Evolutionary conservation across 2,329 filamentous ascomycete genomes (phyloP), one percentile per base, ranked within the genome.

Genomic region (Hysterium pulicare): DNA sequence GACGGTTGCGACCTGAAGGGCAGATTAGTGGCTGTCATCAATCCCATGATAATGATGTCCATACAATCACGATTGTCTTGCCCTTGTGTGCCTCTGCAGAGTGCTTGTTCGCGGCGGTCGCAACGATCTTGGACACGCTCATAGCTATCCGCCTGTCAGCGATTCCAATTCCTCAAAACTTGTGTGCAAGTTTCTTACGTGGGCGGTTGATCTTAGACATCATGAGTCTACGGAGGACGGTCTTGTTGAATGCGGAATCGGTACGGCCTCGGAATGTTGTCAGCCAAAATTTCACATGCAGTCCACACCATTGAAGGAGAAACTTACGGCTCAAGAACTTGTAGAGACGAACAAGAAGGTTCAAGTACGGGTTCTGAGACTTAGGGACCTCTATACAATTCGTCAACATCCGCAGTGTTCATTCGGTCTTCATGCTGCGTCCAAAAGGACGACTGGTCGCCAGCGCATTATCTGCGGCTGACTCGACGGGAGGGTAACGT

Each of bases 211-310:
- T 95, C 76, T 90, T 89, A 73, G 90, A 95, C 88, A 93, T 95
- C 71, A 95, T 95, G 51, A 98, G 86, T 68, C 93, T 88, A 73
- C 91, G 90, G 67, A 98, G 87, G 70, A 98, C 83, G 67, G 93
- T 87, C 82, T 95, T 94, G 87, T 98, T 98, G 87, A 98, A 98
- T 77, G 82, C 82, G 57, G 89, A 82, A 74, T 97, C 93, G 71
- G 93, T 98, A 71, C 93, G 90, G 77, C 90, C 88, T 94, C 63
- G 28, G 16, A 20, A 21, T 41, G 33, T 43, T 41, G 55, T 65
- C 50, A 64, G 62, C 59, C 40, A 44, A 46, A 42, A 40, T 21
- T 38, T 38, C n/a, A 9, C 35, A 38, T 21, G 7, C 42, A 42
- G 36, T n/a, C 41, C 41, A 31, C 48, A 36, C 30, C 32, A 45